These are phyloP conservation scores for Salix koriyanagi DNA, from an alignment of 345 rosid genomes.

Conservation along the genomic window DNA sequence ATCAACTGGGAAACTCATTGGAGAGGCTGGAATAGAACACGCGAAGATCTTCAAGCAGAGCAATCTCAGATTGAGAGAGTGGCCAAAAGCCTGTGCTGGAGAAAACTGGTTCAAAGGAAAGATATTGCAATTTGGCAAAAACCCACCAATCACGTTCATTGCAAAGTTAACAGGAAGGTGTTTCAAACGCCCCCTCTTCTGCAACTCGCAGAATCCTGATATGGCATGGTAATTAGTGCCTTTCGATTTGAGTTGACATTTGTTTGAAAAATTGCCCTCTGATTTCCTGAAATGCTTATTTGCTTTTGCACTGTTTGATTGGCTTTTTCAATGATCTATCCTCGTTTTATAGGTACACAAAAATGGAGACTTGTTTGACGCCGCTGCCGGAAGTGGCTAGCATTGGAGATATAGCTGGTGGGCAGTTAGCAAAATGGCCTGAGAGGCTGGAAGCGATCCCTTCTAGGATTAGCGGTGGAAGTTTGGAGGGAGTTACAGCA, in stretches of 20 bases:
- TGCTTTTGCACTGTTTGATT: neutral
- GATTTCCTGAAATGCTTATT: neutral
- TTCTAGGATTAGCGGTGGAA: conserved; percentile 65
- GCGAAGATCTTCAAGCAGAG: conserved; percentile 54
- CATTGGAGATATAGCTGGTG: conserved; percentile 65
- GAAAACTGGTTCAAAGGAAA: conserved; percentile 53
- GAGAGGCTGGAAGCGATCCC: conserved; percentile 64
- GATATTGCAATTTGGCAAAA: conserved; percentile 90
- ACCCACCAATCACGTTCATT: conserved; percentile 76
- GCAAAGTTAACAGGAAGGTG: conserved; percentile 50
- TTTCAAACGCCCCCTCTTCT: conserved; percentile 56
- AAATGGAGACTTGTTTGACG: conserved; percentile 77
- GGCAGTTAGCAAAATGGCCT: conserved; percentile 71
- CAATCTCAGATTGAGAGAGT: conserved; percentile 51
- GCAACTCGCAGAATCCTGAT: conserved; percentile 65
- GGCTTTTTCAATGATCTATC: neutral
- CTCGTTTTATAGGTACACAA: conserved; percentile 60
- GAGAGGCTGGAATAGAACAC: conserved; percentile 80
- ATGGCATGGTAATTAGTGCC: conserved; percentile 57
- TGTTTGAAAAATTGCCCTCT: neutral
- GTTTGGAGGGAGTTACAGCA: conserved; percentile 48
- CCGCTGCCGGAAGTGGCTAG: conserved; percentile 67
- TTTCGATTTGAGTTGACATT: neutral
- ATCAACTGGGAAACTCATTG: conserved; percentile 74
- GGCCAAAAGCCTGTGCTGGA: conserved; percentile 83